Evolutionary conservation across 768 basidiomycete genomes (phyloP), one percentile per base, ranked within the genome.

Genomic region (Epithele typhae): DNA sequence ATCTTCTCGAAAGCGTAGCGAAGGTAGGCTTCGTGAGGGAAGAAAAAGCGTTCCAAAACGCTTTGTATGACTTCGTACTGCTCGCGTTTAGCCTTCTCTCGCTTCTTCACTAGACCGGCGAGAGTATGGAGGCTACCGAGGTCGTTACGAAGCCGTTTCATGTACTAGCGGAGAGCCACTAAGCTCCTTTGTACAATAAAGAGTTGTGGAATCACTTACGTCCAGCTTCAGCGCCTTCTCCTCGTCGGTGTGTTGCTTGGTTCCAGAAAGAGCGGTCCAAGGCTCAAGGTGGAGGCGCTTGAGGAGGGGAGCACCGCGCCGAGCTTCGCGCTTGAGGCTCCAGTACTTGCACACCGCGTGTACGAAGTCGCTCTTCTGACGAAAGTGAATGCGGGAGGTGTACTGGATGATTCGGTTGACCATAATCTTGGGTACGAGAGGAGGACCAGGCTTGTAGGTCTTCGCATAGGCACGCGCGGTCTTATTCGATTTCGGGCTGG

Each of bases 231-330:
- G 74, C 8, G 72, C 64, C 65, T 87, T 91, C 51, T 96, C 91
- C 50, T 87, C 84, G 17, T 93, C 89, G 4, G 82, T 89, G 58
- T 90, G 76, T 24, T 77, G 63, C 54, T 79, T 79, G 6, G 69
- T 69, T 5, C 74, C 74, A 15, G 81, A 76, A 34, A 77, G 81
- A 3, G 91, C 90, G 1, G 94, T 97, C 96, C 96, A 98, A 0
- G 96, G 95, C 69, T 99, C 95, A 22, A 98, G 71, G 68, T 99
- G 93, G 47, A 99, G 62, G 43, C 96, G 63, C 66, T 98, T 98
- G 54, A 99, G 65, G 50, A 98, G 65, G 10, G 96, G 95, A 8
- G 96, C 96, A 4, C 96, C 96, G 33, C 95, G 68, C 51, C 96
- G 77, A 1, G 82, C 91, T 62, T 98, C 95, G 4, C 96, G 73